Base-by-base conservation (phyloP, 164 flowering plant genomes). In the Magnolia sinica region DNA sequence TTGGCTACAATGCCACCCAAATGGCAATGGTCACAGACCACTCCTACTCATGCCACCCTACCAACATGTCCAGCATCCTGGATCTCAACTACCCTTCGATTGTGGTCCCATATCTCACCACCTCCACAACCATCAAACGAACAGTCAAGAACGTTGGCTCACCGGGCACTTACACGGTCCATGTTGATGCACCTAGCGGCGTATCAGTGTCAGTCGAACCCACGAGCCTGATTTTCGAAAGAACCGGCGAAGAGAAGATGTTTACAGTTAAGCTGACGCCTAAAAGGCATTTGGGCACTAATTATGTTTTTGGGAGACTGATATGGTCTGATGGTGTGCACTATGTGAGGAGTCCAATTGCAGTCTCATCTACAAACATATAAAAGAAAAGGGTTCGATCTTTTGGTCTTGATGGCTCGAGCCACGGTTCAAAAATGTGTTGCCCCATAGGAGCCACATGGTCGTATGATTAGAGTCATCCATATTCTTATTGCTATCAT, bases 271-370 rank as follows among this genome's bases (percentile, higher is more conserved):
- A 70, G 8, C 4, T 89, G 11, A 79, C 67, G 50, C 75, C 83
- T 14, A 77, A 73, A 68, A 8, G 68, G 7, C 10, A 37, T 8
- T 7, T n/a, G 31, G 66, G 45, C 49, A 50, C 14, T 18, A 85
- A 76, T 16, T 90, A 90, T 79, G 88, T 75, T 6, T 94, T 88
- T 77, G 98, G 98, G 49, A 45, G 64, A 72, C 50, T 94, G 81
- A 73, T 51, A 50, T 94, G 98, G 98, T 80, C 87, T 3, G 94
- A 94, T 81, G 91, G 93, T 0, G 78, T 64, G 51, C 96, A 92
- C 71, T 49, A 74, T 70, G 98, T 92, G 5, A 87, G 89, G 75
- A 94, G 98, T 79, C 91, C 96, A 0, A 81, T 94, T 74, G 89
- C 79, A 5, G 90, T 92, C 19, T 55, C 61, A 55, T 55, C 11